These are phyloP conservation scores for Ceratocystis cacaofunesta DNA, from an alignment of 2,329 filamentous ascomycete species.

Conservation along the genomic window DNA sequence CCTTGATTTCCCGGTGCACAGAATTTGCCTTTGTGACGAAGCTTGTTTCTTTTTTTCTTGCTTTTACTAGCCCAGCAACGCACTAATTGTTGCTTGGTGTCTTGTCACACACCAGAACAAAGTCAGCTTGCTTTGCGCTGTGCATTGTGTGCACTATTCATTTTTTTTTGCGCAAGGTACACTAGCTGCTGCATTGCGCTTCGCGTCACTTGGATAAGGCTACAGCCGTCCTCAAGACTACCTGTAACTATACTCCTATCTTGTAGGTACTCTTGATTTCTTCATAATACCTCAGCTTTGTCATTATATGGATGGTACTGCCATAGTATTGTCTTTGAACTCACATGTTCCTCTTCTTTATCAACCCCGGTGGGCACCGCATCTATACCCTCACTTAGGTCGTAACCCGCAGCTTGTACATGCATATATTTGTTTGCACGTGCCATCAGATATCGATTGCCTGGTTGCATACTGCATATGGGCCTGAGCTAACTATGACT, in stretches of 20 bases:
- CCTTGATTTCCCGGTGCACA: not conserved
- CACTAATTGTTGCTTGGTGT: not conserved
- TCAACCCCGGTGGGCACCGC: not conserved
- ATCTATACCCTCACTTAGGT: not conserved
- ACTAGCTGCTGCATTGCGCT: not conserved
- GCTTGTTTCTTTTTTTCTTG: not conserved
- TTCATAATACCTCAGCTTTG: not conserved
- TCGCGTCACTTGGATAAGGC: not conserved
- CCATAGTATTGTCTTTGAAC: not conserved
- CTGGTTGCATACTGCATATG: not conserved
- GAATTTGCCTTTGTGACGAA: not conserved
- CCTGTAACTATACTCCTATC: not conserved
- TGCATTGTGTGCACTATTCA: not conserved
- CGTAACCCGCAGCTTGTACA: not conserved
- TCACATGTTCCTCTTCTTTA: not conserved
- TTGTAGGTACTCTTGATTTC: not conserved
- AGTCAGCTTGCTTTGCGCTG: not conserved
- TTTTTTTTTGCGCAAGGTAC: not conserved
- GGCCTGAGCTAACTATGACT: slow-evolving; percentile 1
- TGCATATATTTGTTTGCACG: not conserved
- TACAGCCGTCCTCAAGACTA: not conserved
- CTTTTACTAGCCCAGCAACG: not conserved
- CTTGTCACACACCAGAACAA: not conserved
- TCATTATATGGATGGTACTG: not conserved
- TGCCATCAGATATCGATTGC: not conserved